These are phyloP conservation scores for Trichophyton verrucosum DNA, from an alignment of 2,329 filamentous ascomycete species.

Conservation along the genomic window DNA sequence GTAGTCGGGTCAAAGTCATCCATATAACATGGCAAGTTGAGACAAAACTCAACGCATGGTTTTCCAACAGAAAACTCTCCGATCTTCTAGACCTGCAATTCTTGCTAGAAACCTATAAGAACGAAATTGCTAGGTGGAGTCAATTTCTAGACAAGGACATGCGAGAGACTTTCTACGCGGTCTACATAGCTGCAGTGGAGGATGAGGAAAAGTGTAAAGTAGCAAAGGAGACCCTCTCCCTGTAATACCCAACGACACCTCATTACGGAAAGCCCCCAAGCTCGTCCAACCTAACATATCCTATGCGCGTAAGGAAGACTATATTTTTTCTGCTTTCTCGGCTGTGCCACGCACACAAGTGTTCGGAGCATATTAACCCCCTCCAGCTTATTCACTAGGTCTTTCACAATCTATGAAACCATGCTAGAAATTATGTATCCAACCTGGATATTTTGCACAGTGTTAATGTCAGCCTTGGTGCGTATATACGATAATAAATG, in stretches of 20 bases:
- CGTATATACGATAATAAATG: too few species aligned
- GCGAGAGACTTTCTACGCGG: slow-evolving; percentile 6
- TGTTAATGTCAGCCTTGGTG: too few species aligned
- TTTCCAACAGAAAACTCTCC: slow-evolving; percentile 5
- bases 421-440: too few species aligned
- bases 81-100: slow-evolving; percentile 7
- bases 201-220: neutral
- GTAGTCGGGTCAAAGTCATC: slow-evolving; percentile 6
- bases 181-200: neutral
- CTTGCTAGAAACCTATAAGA: slow-evolving; percentile 3
- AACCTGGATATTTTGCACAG: too few species aligned
- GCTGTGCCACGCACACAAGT: too few species aligned
- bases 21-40: slow-evolving; percentile 7
- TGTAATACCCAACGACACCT: neutral
- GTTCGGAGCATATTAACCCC: too few species aligned
- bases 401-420: too few species aligned
- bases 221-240: neutral
- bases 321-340: too few species aligned
- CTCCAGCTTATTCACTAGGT: too few species aligned
- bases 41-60: slow-evolving; percentile 7
- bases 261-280: slow-evolving; percentile 15
- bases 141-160: slow-evolving; percentile 3
- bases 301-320: too few species aligned
- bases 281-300: slow-evolving; percentile 19
- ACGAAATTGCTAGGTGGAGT: slow-evolving; percentile 7